These are phyloP conservation scores for Lipomyces oligophaga DNA, from an alignment of 805 yeast genomes.

Conservation along the genomic window DNA sequence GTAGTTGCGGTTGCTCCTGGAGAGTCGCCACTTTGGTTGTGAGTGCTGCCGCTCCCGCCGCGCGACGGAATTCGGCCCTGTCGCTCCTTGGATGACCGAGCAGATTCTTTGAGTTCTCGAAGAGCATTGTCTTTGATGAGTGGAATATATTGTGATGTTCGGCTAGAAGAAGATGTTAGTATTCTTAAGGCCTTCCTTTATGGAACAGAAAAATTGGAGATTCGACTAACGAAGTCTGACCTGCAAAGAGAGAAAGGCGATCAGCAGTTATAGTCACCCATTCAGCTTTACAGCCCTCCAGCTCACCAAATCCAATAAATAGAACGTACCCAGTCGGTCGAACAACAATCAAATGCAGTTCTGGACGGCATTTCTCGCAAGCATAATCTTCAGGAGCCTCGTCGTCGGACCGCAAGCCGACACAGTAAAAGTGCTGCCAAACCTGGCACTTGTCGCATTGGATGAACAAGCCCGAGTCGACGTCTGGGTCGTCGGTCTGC, in stretches of 20 bases:
- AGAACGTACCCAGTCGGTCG: constrained; percentile 42
- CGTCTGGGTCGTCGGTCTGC: constrained; percentile 45
- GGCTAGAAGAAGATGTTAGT: constrained; percentile 24
- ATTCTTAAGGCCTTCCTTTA: not conserved
- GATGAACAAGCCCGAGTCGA: constrained; percentile 89
- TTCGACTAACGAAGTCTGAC: too few species aligned
- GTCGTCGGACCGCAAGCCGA: constrained; percentile 69
- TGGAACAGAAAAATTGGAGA: not conserved
- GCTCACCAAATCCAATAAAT: not conserved
- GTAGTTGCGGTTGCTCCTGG: too few species aligned
- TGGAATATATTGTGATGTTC: constrained; percentile 50
- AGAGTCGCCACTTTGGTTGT: too few species aligned
- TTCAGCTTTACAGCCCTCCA: too few species aligned
- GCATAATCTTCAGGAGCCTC: constrained; percentile 89
- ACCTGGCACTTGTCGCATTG: constrained; percentile 93
- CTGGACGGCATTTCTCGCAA: constrained; percentile 91
- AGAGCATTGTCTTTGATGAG: constrained; percentile 34
- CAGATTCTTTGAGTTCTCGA: constrained; percentile 15
- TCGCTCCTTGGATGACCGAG: too few species aligned
- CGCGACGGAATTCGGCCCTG: too few species aligned
- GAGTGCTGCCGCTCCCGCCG: too few species aligned
- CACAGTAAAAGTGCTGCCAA: constrained; percentile 98
- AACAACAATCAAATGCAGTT: constrained; percentile 59
- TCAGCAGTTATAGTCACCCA: too few species aligned
- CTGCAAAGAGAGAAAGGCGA: too few species aligned